These are phyloP conservation scores for Sonneratia caseolaris DNA, from an alignment of 345 rosid genomes.

Conservation along the genomic window DNA sequence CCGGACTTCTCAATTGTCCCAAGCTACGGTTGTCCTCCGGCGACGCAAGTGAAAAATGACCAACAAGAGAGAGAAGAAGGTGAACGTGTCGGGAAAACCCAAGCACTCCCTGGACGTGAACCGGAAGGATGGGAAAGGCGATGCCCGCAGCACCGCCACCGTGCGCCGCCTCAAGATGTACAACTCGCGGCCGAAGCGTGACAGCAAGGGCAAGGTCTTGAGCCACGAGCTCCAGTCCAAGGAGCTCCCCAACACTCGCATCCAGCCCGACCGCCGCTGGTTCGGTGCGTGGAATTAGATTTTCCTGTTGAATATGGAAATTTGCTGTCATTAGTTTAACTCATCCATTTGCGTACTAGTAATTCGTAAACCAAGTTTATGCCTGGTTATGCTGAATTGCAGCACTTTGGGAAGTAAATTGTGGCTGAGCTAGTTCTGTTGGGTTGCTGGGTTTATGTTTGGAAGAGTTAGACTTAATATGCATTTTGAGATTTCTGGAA, in stretches of 20 bases:
- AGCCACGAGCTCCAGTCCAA: conserved; percentile 65
- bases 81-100: conserved; percentile 74
- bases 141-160: conserved; percentile 50
- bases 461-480: background rate
- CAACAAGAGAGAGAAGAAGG: conserved; percentile 50
- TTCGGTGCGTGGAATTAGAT: conserved; percentile 34
- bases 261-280: conserved; percentile 85
- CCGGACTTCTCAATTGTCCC: background rate
- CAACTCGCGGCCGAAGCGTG: conserved; percentile 50
- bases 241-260: conserved; percentile 65
- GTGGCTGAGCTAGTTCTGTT: background rate
- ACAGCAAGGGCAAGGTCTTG: conserved; percentile 43
- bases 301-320: background rate
- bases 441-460: background rate
- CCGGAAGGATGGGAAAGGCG: conserved; percentile 43
- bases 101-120: conserved; percentile 89
- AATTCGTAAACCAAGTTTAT: too few relatives aligned
- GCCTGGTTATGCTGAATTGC: too few relatives aligned
- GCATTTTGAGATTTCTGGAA: background rate
- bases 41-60: conserved; percentile 4
- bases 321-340: background rate
- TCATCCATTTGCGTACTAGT: too few relatives aligned
- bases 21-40: background rate
- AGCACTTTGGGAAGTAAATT: background rate
- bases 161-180: conserved; percentile 91